Conservation (phyloP, 2,329 filamentous ascomycete species). For the Fusarium nygamai region DNA sequence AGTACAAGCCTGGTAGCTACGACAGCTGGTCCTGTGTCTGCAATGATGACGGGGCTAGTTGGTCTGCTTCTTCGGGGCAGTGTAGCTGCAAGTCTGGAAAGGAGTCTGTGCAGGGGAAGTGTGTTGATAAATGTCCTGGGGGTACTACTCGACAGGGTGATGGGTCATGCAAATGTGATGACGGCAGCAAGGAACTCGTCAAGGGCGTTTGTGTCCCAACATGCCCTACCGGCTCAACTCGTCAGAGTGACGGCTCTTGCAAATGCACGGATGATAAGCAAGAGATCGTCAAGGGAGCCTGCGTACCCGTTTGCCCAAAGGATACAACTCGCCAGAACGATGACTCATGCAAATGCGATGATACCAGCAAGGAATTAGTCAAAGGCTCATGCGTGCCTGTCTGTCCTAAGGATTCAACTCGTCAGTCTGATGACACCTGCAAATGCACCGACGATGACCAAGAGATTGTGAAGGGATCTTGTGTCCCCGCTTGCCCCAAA, state of each 20-base stretch:
- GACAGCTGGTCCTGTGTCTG: background rate
- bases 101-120: background rate
- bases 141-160: background rate
- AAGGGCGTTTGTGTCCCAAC: background rate
- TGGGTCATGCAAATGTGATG: background rate
- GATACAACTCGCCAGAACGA: background rate
- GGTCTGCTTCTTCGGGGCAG: background rate
- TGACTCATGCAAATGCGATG: background rate
- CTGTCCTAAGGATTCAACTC: background rate
- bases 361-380: background rate
- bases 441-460: background rate
- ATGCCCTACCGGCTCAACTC: accelerated
- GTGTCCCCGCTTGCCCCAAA: background rate
- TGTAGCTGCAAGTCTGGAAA: background rate
- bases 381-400: background rate
- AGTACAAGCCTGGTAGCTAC: background rate
- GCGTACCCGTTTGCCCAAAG: background rate
- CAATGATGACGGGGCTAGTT: background rate
- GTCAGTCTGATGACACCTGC: background rate
- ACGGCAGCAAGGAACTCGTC: background rate
- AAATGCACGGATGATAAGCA: background rate
- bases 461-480: background rate
- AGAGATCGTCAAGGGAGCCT: background rate
- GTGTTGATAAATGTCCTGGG: background rate
- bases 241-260: background rate